Percentiles rank a stretch among this genome's conserved stretches.
Conservation (phyloP, 306 rosid genomes). For the Vachellia collinsii region DNA sequence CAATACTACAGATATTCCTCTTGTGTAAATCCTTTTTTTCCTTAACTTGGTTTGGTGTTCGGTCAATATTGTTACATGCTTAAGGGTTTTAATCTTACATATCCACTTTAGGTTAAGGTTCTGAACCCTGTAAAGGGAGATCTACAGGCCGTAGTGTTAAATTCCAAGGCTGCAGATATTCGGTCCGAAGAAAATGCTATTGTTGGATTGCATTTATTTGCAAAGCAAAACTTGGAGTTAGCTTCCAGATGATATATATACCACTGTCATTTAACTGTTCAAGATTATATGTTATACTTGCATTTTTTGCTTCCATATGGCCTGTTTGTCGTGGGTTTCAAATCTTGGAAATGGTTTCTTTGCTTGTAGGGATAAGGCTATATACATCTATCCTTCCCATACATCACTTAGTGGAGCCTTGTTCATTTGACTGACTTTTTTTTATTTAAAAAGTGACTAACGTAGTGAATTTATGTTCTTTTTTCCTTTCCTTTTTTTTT, state of each 20-base stretch:
- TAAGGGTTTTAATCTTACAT: constrained; percentile 1
- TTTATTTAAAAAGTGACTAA: not conserved
- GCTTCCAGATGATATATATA: constrained; percentile 55
- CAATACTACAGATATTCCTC: too few species aligned
- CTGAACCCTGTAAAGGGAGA: constrained; percentile 78
- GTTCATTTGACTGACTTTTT: too few species aligned
- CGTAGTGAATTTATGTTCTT: not conserved
- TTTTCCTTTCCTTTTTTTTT: not conserved
- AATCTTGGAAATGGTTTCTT: too few species aligned
- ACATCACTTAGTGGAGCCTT: too few species aligned
- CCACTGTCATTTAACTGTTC: constrained; percentile 3
- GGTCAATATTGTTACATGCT: constrained; percentile 10
- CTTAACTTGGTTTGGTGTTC: constrained; percentile 24
- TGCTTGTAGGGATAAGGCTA: too few species aligned
- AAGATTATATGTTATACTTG: constrained; percentile 22
- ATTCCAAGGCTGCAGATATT: constrained; percentile 33
- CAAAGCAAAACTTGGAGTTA: constrained; percentile 42
- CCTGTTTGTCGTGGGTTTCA: too few species aligned
- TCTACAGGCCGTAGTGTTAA: constrained; percentile 46
- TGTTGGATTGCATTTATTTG: constrained; percentile 81
- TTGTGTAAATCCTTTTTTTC: too few species aligned
- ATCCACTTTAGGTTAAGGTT: constrained; percentile 69
- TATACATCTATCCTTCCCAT: too few species aligned
- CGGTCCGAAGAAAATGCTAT: constrained; percentile 55
- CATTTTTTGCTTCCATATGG: constrained; percentile 7